Base-by-base conservation (phyloP, 208 protist genomes). In the Angomonas ambiguus region DNA sequence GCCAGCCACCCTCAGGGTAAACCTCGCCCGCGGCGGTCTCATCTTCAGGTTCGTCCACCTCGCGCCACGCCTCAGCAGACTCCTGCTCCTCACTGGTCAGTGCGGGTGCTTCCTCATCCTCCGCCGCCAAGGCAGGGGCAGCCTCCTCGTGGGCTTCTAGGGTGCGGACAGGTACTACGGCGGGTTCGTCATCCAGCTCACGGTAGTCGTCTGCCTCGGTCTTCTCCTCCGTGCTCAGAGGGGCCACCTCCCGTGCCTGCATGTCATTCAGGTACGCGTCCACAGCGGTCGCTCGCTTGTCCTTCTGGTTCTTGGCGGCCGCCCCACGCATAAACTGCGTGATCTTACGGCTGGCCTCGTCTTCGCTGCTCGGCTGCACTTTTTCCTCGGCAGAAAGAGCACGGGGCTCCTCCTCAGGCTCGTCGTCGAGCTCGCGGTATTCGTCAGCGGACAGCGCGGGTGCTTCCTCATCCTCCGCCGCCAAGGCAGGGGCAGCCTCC, bases 101-200 rank as follows among this genome's bases (percentile, higher is more conserved):
- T 11, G n/a, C n/a, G n/a, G 49, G n/a, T 24, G 24, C n/a, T 27
- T 56, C 49, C n/a, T 56, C 49, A 34, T 70, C 65, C 28, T 33
- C 30, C 32, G 3, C 65, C 4, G 55, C 55, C 8, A 63, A 31
- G 3, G 53, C 57, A 2, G 35, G 51, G 1, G 65, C 25, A 25
- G 25, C 38, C 56, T 58, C 63, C 5, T 20, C 63, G 6, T 20
- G 51, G 22, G 48, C 63, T 35, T 68, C 51, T 8, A 38, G 42
- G 51, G 31, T 49, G 16, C 38, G 38, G 8, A n/a, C 38, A 45
- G 38, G 11, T n/a, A 16, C 38, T 16, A 45, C 38, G 11, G 8
- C 38, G 33, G 51, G 2, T 34, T 0, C 33, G 18, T 24, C 35
- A 49, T 49, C 38, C 16, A 66, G 5, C 38, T 5, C 62, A 49